phyloP scores from a whole-genome alignment of 345 rosid genomes.

The Rhizophora mangle region DNA sequence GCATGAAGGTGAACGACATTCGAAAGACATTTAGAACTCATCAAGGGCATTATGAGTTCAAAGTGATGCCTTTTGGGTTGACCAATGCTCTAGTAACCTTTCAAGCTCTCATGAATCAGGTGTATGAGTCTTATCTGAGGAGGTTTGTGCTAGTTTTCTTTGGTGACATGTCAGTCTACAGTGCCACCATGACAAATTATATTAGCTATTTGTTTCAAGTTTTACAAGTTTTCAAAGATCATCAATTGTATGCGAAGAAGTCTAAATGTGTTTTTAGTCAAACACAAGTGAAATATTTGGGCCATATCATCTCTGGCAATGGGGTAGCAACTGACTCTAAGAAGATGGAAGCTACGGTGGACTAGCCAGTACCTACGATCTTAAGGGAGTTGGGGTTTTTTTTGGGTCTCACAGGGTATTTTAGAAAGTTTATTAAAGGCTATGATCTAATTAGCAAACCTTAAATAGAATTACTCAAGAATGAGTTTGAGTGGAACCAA shows the following conservation, averaged over 20 bases:
- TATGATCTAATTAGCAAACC: too few relatives aligned
- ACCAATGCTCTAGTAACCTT: background rate
- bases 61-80: background rate
- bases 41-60: background rate
- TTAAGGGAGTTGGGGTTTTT: background rate
- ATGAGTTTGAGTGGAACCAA: background rate
- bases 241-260: too few relatives aligned
- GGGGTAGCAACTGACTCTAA: too few relatives aligned
- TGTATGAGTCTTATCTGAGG: background rate
- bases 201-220: accelerated
- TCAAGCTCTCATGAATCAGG: background rate
- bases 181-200: too few relatives aligned
- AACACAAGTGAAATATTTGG: too few relatives aligned
- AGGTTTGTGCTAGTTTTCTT: background rate
- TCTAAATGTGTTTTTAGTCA: too few relatives aligned
- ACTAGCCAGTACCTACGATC: too few relatives aligned
- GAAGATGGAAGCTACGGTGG: accelerated
- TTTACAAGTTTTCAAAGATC: too few relatives aligned
- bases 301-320: too few relatives aligned
- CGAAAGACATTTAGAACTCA: background rate
- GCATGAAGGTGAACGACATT: background rate
- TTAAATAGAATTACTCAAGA: background rate
- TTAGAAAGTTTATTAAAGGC: background rate
- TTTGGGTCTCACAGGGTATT: background rate
- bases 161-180: background rate